Evolutionary conservation across 768 basidiomycete species (phyloP).

Genomic region (Kwoniella sp.): DNA sequence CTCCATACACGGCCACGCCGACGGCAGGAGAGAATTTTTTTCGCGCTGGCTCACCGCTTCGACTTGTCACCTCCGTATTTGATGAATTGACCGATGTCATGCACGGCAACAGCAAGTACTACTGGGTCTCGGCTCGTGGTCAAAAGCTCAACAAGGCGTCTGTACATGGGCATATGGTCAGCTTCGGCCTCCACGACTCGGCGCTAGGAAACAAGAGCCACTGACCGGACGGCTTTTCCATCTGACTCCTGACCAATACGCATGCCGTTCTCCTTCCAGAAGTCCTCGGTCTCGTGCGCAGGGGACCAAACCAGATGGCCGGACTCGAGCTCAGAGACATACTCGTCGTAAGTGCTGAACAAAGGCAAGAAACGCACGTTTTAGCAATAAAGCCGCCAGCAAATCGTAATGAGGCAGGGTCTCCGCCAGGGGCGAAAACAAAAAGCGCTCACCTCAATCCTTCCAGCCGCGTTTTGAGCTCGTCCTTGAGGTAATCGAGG

Average conservation of each 20-base stretch:
- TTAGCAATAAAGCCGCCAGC: background rate
- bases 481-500: constrained; percentile 80
- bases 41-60: constrained; percentile 75
- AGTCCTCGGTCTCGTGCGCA: constrained; percentile 92
- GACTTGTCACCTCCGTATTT: constrained; percentile 81
- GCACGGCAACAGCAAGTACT: constrained; percentile 86
- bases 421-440: too few relatives aligned
- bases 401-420: background rate
- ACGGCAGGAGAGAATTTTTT: too few relatives aligned
- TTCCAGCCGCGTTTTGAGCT: constrained; percentile 80
- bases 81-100: constrained; percentile 92
- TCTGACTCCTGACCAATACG: constrained; percentile 81
- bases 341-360: constrained; percentile 90
- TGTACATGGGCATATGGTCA: constrained; percentile 51
- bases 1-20: too few relatives aligned
- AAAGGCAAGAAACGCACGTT: background rate
- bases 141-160: constrained; percentile 73
- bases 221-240: constrained; percentile 79
- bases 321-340: constrained; percentile 81
- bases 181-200: background rate
- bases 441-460: constrained; percentile 76
- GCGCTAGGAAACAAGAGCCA: too few relatives aligned
- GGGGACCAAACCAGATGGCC: constrained; percentile 95
- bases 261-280: constrained; percentile 94
- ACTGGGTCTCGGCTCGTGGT: constrained; percentile 70